These are phyloP conservation scores for Aureobasidium sp. DNA, from an alignment of 2,329 filamentous ascomycete species.

Conservation along the genomic window DNA sequence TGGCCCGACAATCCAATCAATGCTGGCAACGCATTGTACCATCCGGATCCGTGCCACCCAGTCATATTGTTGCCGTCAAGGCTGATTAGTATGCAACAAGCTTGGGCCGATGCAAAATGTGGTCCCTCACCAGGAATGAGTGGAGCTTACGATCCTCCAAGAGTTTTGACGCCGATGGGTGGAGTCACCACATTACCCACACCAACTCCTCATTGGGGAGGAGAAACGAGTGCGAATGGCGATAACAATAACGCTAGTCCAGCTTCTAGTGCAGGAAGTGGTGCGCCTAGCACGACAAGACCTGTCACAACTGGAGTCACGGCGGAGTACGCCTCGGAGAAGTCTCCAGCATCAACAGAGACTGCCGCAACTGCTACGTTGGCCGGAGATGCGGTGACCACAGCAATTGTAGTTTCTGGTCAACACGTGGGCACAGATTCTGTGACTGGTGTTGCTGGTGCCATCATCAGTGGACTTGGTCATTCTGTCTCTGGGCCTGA, in stretches of 20 bases:
- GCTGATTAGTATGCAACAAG: conserved; percentile 11
- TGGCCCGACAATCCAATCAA: conserved; percentile 18
- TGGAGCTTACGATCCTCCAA: conserved; percentile 13
- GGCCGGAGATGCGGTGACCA: not conserved
- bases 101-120: not conserved
- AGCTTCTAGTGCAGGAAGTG: not conserved
- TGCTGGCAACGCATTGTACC: not conserved
- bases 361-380: not conserved
- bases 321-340: not conserved
- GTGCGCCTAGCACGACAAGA: conserved; percentile 3
- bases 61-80: conserved; percentile 7
- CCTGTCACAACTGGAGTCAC: conserved; percentile 7
- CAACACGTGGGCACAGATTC: conserved; percentile 1
- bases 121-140: conserved; percentile 1
- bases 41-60: conserved; percentile 10
- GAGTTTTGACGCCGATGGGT: conserved; percentile 7
- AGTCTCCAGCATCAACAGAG: not conserved
- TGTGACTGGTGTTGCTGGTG: not conserved
- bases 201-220: not conserved
- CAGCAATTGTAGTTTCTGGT: conserved; percentile 6
- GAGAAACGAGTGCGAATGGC: not conserved
- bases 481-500: too few species aligned
- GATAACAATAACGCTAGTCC: not conserved
- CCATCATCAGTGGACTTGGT: conserved; percentile 3
- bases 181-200: not conserved